Percentiles rank a stretch among this genome's conserved stretches.
phyloP scores from a whole-genome alignment of 2,329 filamentous ascomycete genomes.

The Diaporthe batatas region DNA sequence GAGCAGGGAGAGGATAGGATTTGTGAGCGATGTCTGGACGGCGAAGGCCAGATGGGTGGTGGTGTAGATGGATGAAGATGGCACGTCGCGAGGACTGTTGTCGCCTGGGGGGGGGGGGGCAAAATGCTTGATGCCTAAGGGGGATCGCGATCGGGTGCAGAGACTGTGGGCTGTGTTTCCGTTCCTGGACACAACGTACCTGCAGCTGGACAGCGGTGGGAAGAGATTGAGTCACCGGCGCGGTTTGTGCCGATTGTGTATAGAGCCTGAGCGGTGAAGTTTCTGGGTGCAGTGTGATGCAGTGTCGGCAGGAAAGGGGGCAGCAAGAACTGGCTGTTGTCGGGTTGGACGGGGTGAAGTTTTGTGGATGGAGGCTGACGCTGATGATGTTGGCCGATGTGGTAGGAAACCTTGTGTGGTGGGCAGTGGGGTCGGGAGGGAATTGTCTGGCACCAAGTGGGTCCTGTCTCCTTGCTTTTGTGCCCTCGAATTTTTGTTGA shows the following conservation, averaged over 20 bases:
- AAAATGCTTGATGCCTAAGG: slow-evolving; percentile 25
- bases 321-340: background rate
- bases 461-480: slow-evolving; percentile 16
- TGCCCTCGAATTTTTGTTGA: background rate
- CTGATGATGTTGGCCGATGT: slow-evolving; percentile 13
- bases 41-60: background rate
- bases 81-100: slow-evolving; percentile 7
- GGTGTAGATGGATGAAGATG: background rate
- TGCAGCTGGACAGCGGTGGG: slow-evolving; percentile 31
- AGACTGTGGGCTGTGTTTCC: slow-evolving; percentile 19
- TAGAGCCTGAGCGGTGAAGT: slow-evolving; percentile 14
- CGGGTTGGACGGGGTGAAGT: background rate
- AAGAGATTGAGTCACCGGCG: slow-evolving; percentile 24
- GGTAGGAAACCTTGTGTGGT: slow-evolving; percentile 29
- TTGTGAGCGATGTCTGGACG: slow-evolving; percentile 3
- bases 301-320: background rate
- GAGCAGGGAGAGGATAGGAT: background rate
- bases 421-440: background rate
- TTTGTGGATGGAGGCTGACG: slow-evolving; percentile 18
- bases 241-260: background rate
- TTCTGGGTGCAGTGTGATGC: background rate
- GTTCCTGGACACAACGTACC: slow-evolving; percentile 26
- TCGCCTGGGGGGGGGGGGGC: background rate
- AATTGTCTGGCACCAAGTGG: slow-evolving; percentile 23
- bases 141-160: slow-evolving; percentile 22